phyloP scores from a whole-genome alignment of 140 eudicot genomes.

The Flaveria floridana region DNA sequence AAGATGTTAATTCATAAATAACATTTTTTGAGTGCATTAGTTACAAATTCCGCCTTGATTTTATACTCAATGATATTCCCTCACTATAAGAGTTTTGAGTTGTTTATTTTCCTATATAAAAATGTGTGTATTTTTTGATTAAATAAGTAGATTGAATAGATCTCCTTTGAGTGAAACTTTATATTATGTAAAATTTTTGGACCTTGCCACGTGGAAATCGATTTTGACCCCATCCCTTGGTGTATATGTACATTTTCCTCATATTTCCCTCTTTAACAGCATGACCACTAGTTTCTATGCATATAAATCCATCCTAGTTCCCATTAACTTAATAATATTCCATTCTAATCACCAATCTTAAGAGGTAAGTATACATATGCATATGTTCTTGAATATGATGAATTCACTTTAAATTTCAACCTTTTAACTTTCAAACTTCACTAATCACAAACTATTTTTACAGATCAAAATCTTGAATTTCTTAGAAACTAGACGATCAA shows the following conservation, averaged over 20 bases:
- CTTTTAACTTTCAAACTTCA: not conserved
- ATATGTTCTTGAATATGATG: not conserved
- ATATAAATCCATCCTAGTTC: slow-evolving; percentile 17
- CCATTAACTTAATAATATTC: not conserved
- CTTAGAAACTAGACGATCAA: not conserved
- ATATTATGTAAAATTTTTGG: no score
- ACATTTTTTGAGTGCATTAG: no score
- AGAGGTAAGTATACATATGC: not conserved
- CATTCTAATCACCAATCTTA: not conserved
- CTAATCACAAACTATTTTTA: slow-evolving; percentile 11
- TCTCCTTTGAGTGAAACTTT: no score
- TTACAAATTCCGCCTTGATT: no score
- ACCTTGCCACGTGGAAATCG: slow-evolving; percentile 13
- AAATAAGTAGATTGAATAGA: no score
- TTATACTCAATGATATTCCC: no score
- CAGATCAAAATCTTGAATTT: slow-evolving; percentile 8
- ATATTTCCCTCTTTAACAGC: slow-evolving; percentile 19
- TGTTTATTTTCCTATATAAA: no score
- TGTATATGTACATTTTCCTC: slow-evolving; percentile 18
- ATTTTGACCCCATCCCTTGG: slow-evolving; percentile 26
- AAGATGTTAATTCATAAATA: no score
- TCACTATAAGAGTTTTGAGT: no score
- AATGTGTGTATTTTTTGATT: no score
- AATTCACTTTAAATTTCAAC: not conserved
- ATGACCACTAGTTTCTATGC: slow-evolving; percentile 25